These are phyloP conservation scores for Remersonia thermophila DNA, from an alignment of 2,329 filamentous ascomycete species.

Conservation along the genomic window DNA sequence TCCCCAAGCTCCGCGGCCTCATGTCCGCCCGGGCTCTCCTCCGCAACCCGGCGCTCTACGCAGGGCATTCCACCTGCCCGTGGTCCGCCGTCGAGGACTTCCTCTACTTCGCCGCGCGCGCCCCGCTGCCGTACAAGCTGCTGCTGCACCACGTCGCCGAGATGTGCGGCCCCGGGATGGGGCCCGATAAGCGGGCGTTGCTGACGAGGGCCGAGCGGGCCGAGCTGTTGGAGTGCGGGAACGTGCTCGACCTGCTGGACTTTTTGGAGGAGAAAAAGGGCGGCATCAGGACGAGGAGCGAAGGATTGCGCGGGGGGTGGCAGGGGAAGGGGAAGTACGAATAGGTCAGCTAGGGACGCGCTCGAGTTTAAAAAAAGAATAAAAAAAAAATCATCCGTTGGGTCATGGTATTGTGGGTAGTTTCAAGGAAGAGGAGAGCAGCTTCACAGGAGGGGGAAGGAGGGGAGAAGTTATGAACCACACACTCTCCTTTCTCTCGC, in stretches of 20 bases:
- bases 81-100: slow-evolving; percentile 53
- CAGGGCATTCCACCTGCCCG: slow-evolving; percentile 42
- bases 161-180: slow-evolving; percentile 50
- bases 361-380: no score
- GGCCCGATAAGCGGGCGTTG: slow-evolving; percentile 37
- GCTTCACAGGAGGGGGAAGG: no score
- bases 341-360: no score
- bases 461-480: no score
- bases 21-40: slow-evolving; percentile 61
- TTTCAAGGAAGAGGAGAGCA: no score
- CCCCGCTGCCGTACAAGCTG: slow-evolving; percentile 51
- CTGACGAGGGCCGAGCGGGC: slow-evolving; percentile 44
- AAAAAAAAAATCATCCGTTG: no score
- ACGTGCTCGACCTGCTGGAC: slow-evolving; percentile 48
- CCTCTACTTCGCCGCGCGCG: slow-evolving; percentile 42
- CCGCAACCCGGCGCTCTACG: slow-evolving; percentile 55
- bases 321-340: neutral
- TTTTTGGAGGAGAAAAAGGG: slow-evolving; percentile 40
- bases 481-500: no score
- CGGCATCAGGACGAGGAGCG: slow-evolving; percentile 5
- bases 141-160: slow-evolving; percentile 54
- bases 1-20: slow-evolving; percentile 45
- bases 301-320: neutral
- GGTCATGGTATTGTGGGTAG: no score
- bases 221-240: slow-evolving; percentile 34